Evolutionary conservation across 2,329 filamentous ascomycete genomes (phyloP), one percentile per base, ranked within the genome.

Genomic region (Beauveria pseudobassiana): DNA sequence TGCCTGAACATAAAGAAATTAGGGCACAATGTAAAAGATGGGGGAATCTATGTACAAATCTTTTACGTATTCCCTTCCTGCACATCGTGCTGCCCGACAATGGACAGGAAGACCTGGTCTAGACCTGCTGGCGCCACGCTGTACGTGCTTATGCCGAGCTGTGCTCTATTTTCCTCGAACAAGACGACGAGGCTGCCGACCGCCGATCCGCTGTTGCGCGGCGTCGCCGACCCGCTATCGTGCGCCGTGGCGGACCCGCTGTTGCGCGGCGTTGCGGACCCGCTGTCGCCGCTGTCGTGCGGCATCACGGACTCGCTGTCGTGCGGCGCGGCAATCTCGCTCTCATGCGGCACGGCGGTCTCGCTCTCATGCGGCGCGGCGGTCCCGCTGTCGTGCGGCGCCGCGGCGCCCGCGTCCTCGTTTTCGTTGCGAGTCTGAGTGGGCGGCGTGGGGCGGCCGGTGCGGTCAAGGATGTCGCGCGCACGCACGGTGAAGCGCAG

Each of bases 41-140:
- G 34, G 34, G 34, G 14, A 38, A 38, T 34, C 30, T 38, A 14
- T 38, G 14, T 38, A 16, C 12, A 16, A 5, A 16, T 38, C 14
- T 38, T 48, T 28, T 48, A 60, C 28, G 58, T 12, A 24, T 83
- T 82, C 75, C 93, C 92, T 72, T 96, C 91, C 66, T 87, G 79
- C 7, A 93, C 83, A 71, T 92, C 86, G 72, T 96, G 89, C 73
- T 86, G 83, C 1, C 87, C 87, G 0, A 96, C 91, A 70, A 97
- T 95, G 28, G 82, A 83, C 72, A 97, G 74, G 74, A 97, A 97
- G 0, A 97, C 92, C 74, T 96, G 90, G 71, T 97, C 93, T 48
- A 97, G 76, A 18, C 91, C 96, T 20, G 91, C 95, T 26, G 91
- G 90, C 62, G 85, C 89, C 65, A 96, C 91, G 55, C 88, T 91